Base-by-base conservation (phyloP, 768 basidiomycete genomes). In the Tubosaeta sp. region DNA sequence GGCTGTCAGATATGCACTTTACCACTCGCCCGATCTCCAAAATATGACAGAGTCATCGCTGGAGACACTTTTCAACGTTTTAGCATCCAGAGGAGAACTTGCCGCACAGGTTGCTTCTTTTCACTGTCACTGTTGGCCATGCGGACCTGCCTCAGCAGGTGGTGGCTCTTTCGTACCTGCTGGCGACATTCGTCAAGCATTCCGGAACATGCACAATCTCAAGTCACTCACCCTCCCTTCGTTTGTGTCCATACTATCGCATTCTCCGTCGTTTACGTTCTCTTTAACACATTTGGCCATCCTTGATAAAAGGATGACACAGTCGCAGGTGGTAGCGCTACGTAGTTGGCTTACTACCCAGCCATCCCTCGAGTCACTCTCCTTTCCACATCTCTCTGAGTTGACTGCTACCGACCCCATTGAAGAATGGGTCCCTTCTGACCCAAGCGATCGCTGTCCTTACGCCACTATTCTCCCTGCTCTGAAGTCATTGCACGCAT, bases 191-290 rank as follows among this genome's bases (percentile, higher is more conserved):
- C 52, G 59, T 17, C 55, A 17, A 8, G 68, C 64, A 11, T 56
- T 68, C 29, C 62, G 58, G 41, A 68, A 70, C 32, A 70, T 68
- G 68, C 39, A 34, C 9, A 62, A 68, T 34, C 64, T 68, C 52
- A 64, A 56, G 38, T 57, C 51, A 6, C 62, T 68, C 34, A 66
- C 64, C 1, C 32, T 70, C 9, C 55, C 55, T 11, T 66, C 64
- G 12, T 66, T 70, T 43, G 46, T 51, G 14, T 55, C 56, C 46
- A 54, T 66, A 25, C 56, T 68, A 19, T 53, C 57, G 3, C 50
- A 58, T 14, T 48, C 60, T 0, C 54, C 60, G 16, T 55, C 54
- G 3, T 64, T 62, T 34, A 34, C 56, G 4, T 59, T 68, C 54
- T 57, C 55, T 32, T 42, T 68, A 38, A 55, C 56, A n/a, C 56